These are phyloP conservation scores for Mycena amicta DNA, from an alignment of 768 basidiomycete species.

Conservation along the genomic window DNA sequence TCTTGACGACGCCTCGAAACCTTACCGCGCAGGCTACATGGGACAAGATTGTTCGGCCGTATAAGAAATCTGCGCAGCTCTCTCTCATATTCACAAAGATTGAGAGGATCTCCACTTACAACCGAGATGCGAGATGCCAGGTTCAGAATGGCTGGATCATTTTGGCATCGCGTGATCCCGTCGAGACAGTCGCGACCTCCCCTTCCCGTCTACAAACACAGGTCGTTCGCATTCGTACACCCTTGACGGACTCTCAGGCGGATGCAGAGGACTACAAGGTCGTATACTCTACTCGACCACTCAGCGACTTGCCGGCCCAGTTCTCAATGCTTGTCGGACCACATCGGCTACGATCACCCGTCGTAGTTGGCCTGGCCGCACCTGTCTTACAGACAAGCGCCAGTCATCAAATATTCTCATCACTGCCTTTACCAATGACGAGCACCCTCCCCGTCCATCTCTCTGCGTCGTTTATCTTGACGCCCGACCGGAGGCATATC, in stretches of 20 bases:
- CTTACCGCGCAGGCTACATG: constrained; percentile 24
- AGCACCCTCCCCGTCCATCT: constrained; percentile 49
- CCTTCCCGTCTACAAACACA: constrained; percentile 17
- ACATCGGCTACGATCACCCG: constrained; percentile 33
- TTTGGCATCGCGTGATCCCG: constrained; percentile 22
- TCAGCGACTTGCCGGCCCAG: constrained; percentile 6
- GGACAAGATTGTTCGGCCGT: constrained; percentile 33
- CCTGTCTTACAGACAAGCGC: constrained; percentile 11
- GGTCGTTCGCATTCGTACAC: constrained; percentile 7
- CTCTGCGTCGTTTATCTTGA: constrained; percentile 48
- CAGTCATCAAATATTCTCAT: constrained; percentile 42
- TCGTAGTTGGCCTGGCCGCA: constrained; percentile 37
- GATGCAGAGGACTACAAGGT: constrained; percentile 15
- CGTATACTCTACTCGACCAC: constrained; percentile 4
- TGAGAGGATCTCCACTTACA: constrained; percentile 29
- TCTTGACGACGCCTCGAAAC: constrained; percentile 27
- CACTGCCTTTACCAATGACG: constrained; percentile 42
- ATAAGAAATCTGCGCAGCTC: constrained; percentile 33
- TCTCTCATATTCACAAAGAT: constrained; percentile 46
- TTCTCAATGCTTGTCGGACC: constrained; percentile 11
- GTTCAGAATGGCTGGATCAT: constrained; percentile 27
- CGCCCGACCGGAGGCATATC: constrained; percentile 48
- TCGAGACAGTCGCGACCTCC: neutral
- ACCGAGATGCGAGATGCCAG: constrained; percentile 23
- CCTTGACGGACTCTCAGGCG: neutral